phyloP scores from a whole-genome alignment of 2,329 filamentous ascomycete genomes.

The Colletotrichum sansevieriae region DNA sequence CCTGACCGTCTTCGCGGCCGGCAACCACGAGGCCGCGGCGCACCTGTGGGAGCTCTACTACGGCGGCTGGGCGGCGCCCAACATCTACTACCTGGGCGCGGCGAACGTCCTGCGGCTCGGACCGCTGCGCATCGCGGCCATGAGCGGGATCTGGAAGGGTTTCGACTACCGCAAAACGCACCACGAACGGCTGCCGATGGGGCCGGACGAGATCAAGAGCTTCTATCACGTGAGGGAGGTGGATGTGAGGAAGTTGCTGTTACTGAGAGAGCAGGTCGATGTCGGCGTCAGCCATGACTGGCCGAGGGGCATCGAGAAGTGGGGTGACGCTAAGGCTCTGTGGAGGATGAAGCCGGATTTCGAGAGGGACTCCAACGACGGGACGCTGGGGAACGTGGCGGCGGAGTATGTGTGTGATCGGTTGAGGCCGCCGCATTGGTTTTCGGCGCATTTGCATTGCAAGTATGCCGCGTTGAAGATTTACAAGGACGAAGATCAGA shows the following conservation, averaged over 20 bases:
- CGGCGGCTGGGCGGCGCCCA: constrained; percentile 95
- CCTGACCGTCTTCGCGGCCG: constrained; percentile 90
- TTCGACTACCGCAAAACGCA: constrained; percentile 89
- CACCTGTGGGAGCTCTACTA: constrained; percentile 95
- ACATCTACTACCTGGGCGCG: constrained; percentile 96
- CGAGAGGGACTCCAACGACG: constrained; percentile 78
- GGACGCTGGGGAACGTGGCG: constrained; percentile 82
- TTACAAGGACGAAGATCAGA: constrained; percentile 58
- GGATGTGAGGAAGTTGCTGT: constrained; percentile 90
- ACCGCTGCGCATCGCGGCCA: constrained; percentile 85
- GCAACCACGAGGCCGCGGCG: constrained; percentile 94
- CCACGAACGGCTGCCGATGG: constrained; percentile 88
- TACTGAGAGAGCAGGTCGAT: constrained; percentile 89
- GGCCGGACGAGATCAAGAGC: constrained; percentile 78
- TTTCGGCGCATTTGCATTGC: constrained; percentile 92
- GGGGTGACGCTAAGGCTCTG: constrained; percentile 76
- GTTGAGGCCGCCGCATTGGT: constrained; percentile 88
- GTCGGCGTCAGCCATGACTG: constrained; percentile 96
- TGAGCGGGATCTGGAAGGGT: constrained; percentile 96
- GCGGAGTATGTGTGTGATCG: constrained; percentile 85
- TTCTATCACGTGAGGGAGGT: constrained; percentile 93
- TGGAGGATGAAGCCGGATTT: constrained; percentile 83
- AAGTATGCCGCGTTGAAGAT: constrained; percentile 81
- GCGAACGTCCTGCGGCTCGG: constrained; percentile 90
- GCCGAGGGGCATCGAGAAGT: constrained; percentile 85